Evolutionary conservation across 140 eudicot species (phyloP).

Genomic region (Anethum foeniculum): DNA sequence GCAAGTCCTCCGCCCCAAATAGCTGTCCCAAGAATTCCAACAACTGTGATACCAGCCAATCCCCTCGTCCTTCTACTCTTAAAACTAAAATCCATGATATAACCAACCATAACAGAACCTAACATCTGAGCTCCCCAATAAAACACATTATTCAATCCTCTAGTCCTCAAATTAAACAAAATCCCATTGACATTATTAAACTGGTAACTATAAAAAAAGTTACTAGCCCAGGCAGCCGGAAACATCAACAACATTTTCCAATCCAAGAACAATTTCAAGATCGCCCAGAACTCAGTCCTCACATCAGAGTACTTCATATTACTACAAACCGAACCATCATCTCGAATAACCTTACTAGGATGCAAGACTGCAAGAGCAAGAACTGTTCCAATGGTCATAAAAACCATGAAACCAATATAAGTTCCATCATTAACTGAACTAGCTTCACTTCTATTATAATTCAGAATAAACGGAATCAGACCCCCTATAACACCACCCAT

Average conservation of each 20-base stretch:
- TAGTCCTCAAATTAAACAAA: slow-evolving; percentile 70
- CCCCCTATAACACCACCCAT: slow-evolving; percentile 98
- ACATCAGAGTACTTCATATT: slow-evolving; percentile 65
- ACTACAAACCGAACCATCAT: slow-evolving; percentile 76
- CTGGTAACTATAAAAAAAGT: slow-evolving; percentile 84
- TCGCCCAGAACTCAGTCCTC: slow-evolving; percentile 30
- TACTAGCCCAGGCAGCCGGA: slow-evolving; percentile 96
- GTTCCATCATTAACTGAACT: slow-evolving; percentile 92
- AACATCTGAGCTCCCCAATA: slow-evolving; percentile 99
- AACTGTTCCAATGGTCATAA: slow-evolving; percentile 69
- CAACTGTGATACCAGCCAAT: slow-evolving; percentile 54
- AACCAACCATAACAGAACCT: slow-evolving; percentile 78
- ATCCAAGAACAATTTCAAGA: slow-evolving; percentile 47
- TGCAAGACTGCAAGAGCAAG: slow-evolving; percentile 60
- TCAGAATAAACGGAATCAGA: slow-evolving; percentile 59
- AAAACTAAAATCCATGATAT: slow-evolving; percentile 71
- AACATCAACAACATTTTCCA: slow-evolving; percentile 83
- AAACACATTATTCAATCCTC: slow-evolving; percentile 78
- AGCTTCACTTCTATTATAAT: slow-evolving; percentile 49
- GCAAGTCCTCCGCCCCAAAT: slow-evolving; percentile 97
- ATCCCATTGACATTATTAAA: slow-evolving; percentile 85
- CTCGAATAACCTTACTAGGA: slow-evolving; percentile 74
- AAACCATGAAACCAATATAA: slow-evolving; percentile 82
- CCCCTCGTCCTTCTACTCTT: slow-evolving; percentile 72
- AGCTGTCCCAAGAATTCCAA: slow-evolving; percentile 66